Evolutionary conservation across 2,329 filamentous ascomycete genomes (phyloP), one percentile per base, ranked within the genome.

Genomic region (Penicillium decumbens): DNA sequence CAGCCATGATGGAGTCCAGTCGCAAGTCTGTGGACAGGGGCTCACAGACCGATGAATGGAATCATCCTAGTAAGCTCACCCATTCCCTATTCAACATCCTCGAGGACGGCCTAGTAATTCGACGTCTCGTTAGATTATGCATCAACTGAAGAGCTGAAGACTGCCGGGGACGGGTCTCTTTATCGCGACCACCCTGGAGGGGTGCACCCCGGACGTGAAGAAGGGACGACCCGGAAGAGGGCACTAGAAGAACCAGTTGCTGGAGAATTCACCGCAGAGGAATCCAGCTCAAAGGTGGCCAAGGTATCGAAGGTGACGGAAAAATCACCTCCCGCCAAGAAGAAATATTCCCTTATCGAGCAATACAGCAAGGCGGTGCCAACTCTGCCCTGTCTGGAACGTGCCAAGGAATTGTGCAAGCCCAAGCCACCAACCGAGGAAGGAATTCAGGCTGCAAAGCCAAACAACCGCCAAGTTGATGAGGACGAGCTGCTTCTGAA

Each of bases 401-500:
- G 41, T 32, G 56, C 63, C 37, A 58, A 66, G 43, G 55, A 56
- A 6, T 51, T 66, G 45, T 63, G 58, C 3, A 52, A 63, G 4
- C 58, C 57, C 25, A 68, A 62, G 43, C 52, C 56, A 1, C 37
- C 46, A 8, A 47, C 51, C 10, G 55, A 63, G 20, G 49, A 57
- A 15, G 57, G 63, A 29, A 47, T 55, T 9, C 56, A 62, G 32
- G 43, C 52, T 10, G 55, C 53, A 4, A 59, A 58, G 45, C 55
- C 55, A 18, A 56, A 47, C 3, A 37, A 51, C 15, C 55, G 50
- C 23, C 61, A 67, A 48, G 62, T 73, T 32, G 69, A 74, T 32
- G 66, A 72, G 52, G 71, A 74, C 41, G 71, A 74, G 54, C 57
- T 74, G 8, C 63, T 73, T 10, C 61, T 74, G 15, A 70, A 63